These are phyloP conservation scores for Pseudocercospora fijiensis DNA, from an alignment of 2,329 filamentous ascomycete species.

Conservation along the genomic window DNA sequence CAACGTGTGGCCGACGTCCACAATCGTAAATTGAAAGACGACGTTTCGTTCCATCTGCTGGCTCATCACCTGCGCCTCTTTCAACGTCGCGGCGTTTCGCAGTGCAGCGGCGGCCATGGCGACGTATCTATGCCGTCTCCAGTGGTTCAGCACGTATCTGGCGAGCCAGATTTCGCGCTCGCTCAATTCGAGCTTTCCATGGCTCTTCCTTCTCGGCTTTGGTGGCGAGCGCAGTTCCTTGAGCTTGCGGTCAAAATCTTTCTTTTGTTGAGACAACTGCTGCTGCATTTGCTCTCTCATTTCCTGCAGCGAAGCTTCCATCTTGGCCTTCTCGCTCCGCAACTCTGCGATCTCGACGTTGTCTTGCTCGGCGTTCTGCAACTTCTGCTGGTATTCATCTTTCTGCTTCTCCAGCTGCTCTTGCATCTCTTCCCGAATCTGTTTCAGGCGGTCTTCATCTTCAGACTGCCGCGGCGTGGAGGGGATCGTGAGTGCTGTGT, in stretches of 20 bases:
- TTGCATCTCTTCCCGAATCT: conserved; percentile 80
- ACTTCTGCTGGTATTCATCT: conserved; percentile 74
- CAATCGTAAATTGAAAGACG: conserved; percentile 90
- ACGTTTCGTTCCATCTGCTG: conserved; percentile 91
- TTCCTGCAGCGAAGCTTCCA: conserved; percentile 76
- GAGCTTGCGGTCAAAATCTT: conserved; percentile 79
- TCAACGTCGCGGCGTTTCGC: conserved; percentile 81
- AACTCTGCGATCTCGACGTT: conserved; percentile 81
- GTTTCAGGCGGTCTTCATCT: conserved; percentile 74
- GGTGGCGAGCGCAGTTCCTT: conserved; percentile 61
- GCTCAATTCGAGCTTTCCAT: conserved; percentile 60
- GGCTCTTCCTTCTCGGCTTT: conserved; percentile 26
- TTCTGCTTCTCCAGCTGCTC: conserved; percentile 78
- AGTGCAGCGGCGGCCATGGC: conserved; percentile 90
- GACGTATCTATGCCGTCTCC: conserved; percentile 83
- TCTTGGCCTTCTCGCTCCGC: conserved; percentile 74
- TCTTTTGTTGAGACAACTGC: conserved; percentile 78
- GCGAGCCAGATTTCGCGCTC: conserved; percentile 72
- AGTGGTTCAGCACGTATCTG: conserved; percentile 65
- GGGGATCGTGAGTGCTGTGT: conserved; percentile 90
- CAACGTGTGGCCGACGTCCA: conserved; percentile 82
- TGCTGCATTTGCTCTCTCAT: conserved; percentile 87
- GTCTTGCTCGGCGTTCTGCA: conserved; percentile 71
- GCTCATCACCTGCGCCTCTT: conserved; percentile 97
- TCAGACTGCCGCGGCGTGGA: conserved; percentile 82